A percentile compares a stretch with the other conserved stretches of the same genome.
These are phyloP conservation scores for Stagonosporopsis rhizophila DNA, from an alignment of 2,329 filamentous ascomycete species.

Conservation along the genomic window DNA sequence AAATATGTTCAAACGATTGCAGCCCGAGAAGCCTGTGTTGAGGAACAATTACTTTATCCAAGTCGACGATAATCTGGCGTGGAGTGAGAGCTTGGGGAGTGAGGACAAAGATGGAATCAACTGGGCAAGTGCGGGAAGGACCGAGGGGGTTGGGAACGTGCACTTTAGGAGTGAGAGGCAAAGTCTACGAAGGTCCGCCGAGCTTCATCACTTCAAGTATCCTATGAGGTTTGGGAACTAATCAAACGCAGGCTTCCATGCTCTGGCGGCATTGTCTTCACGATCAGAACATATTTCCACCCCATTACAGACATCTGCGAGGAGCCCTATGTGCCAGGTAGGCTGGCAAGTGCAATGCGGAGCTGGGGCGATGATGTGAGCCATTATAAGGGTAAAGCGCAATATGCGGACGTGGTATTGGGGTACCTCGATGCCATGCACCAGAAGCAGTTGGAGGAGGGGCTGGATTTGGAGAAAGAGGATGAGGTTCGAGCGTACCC, in stretches of 20 bases:
- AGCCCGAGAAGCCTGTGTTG: slow-evolving; percentile 69
- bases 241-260: slow-evolving; percentile 48
- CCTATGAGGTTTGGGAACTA: neutral
- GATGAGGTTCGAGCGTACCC: slow-evolving; percentile 67
- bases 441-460: slow-evolving; percentile 72
- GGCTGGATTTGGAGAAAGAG: slow-evolving; percentile 68
- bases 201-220: neutral
- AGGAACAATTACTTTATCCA: slow-evolving; percentile 90
- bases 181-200: slow-evolving; percentile 63
- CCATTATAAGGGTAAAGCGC: slow-evolving; percentile 78
- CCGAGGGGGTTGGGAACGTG: slow-evolving; percentile 74
- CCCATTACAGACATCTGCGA: slow-evolving; percentile 71
- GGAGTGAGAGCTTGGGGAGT: slow-evolving; percentile 76
- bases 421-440: slow-evolving; percentile 80
- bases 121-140: slow-evolving; percentile 65
- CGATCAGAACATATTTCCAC: slow-evolving; percentile 81
- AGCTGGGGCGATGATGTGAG: slow-evolving; percentile 83
- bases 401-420: slow-evolving; percentile 74
- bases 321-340: slow-evolving; percentile 78
- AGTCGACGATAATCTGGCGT: slow-evolving; percentile 78
- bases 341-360: slow-evolving; percentile 77
- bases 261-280: slow-evolving; percentile 67
- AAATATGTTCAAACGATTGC: slow-evolving; percentile 78
- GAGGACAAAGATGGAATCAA: slow-evolving; percentile 70
- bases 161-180: slow-evolving; percentile 81